A percentile compares a stretch with the other conserved stretches of the same genome.
Conservation (phyloP, 148 eudicot species). For the Camellia lanceoleosa region DNA sequence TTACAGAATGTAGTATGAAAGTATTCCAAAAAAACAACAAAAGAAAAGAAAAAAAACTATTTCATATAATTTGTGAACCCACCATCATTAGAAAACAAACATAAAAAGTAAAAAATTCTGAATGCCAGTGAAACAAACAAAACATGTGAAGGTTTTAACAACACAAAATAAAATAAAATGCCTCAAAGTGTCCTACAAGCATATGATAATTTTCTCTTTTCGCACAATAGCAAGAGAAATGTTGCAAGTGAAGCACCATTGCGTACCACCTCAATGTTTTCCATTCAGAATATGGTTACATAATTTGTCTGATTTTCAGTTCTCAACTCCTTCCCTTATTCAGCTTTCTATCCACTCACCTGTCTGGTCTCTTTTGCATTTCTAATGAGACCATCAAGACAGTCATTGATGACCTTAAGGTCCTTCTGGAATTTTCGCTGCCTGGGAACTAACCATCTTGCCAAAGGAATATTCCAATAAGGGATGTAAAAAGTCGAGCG, state of each 20-base stretch:
- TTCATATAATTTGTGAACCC: not conserved
- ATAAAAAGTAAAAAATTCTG: not conserved
- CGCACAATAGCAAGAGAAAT: not conserved
- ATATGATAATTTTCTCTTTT: not conserved
- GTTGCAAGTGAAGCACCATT: not conserved
- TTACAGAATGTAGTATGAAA: not conserved
- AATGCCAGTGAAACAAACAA: not conserved
- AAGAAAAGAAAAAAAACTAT: not conserved
- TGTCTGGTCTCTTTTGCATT: conserved; percentile 97
- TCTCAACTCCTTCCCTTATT: not conserved
- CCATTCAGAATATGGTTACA: not conserved
- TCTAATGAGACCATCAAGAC: conserved; percentile 91
- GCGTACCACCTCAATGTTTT: not conserved
- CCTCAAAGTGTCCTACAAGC: not conserved
- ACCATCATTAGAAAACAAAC: not conserved
- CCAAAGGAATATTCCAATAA: conserved; percentile 91
- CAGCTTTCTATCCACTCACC: conserved; percentile 44
- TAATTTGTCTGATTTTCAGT: not conserved
- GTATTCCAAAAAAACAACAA: not conserved
- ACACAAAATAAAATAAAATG: not conserved
- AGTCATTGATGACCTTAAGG: conserved; percentile 82
- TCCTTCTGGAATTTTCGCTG: conserved; percentile 89
- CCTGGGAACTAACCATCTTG: conserved; percentile 92
- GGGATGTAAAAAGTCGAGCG: conserved; percentile 97
- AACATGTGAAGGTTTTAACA: not conserved